Percentiles rank a stretch among this genome's conserved stretches.
phyloP scores from a whole-genome alignment of 2,329 filamentous ascomycete species.

The Chaetomium sp. region DNA sequence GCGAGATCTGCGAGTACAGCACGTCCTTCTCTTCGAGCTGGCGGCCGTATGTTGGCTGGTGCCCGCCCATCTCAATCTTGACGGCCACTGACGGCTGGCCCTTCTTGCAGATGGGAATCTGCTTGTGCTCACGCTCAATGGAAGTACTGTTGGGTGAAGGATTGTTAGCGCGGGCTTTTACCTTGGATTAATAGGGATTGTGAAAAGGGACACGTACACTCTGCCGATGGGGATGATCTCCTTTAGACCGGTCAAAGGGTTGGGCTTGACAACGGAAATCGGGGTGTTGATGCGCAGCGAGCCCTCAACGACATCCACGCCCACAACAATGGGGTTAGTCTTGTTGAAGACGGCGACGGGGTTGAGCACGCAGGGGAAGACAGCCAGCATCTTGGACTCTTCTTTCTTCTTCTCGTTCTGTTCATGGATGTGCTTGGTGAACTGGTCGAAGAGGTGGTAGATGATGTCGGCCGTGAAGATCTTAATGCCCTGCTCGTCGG shows the following conservation, averaged over 20 bases:
- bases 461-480: constrained; percentile 99
- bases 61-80: constrained; percentile 90
- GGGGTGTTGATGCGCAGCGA: constrained; percentile 82
- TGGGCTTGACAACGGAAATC: constrained; percentile 77
- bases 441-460: constrained; percentile 95
- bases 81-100: constrained; percentile 95
- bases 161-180: constrained; percentile 24
- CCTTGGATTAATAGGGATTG: not conserved
- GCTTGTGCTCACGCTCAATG: constrained; percentile 97
- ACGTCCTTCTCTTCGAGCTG: constrained; percentile 88
- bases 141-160: constrained; percentile 58
- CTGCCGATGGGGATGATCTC: constrained; percentile 80
- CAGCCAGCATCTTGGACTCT: constrained; percentile 87
- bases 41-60: constrained; percentile 89
- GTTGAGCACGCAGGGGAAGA: constrained; percentile 90
- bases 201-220: constrained; percentile 61
- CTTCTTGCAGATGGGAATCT: constrained; percentile 85
- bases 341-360: constrained; percentile 98
- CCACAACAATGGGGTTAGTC: constrained; percentile 88
- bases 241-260: constrained; percentile 70
- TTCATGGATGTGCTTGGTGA: constrained; percentile 88
- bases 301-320: constrained; percentile 92
- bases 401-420: constrained; percentile 90
- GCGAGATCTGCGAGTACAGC: constrained; percentile 81
- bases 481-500: constrained; percentile 91